A percentile compares a stretch with the other conserved stretches of the same genome.
Conservation (phyloP, 2,329 filamentous ascomycete genomes). For the Venturia nashicola region DNA sequence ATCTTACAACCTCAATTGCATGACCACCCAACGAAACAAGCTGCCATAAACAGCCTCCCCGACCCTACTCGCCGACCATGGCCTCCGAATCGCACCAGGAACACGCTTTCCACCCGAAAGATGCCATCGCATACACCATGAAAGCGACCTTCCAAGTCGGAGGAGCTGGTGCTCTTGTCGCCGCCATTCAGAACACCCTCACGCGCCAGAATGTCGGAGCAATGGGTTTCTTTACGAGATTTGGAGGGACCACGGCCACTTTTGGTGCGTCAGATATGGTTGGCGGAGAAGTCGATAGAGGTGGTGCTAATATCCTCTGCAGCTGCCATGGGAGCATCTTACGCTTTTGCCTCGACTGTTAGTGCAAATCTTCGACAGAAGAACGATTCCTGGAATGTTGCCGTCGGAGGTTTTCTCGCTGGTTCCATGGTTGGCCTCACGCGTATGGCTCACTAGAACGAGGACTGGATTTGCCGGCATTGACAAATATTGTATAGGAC, state of each 20-base stretch:
- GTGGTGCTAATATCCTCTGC: conserved; percentile 15
- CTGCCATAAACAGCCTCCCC: background rate
- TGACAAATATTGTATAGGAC: conserved; percentile 27
- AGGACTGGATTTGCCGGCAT: background rate
- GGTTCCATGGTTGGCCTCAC: conserved; percentile 58
- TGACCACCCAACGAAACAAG: background rate
- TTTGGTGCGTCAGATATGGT: conserved; percentile 40
- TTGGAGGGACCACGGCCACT: conserved; percentile 59
- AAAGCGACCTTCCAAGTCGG: background rate
- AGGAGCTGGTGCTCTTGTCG: conserved; percentile 9
- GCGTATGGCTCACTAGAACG: background rate
- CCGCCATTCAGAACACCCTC: conserved; percentile 70
- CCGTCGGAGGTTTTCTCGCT: conserved; percentile 63
- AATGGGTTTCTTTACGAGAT: conserved; percentile 67
- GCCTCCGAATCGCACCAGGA: conserved; percentile 1
- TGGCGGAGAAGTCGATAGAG: background rate
- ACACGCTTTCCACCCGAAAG: conserved; percentile 9
- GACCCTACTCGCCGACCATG: background rate
- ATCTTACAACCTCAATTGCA: background rate
- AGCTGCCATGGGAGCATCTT: conserved; percentile 65
- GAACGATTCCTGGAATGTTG: conserved; percentile 65
- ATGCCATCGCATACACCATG: conserved; percentile 9
- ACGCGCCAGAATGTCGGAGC: conserved; percentile 70
- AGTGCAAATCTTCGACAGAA: conserved; percentile 76
- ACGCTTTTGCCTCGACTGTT: conserved; percentile 64